Conservation (phyloP, 169 alveolate genomes). For the Eimeria maxima region DNA sequence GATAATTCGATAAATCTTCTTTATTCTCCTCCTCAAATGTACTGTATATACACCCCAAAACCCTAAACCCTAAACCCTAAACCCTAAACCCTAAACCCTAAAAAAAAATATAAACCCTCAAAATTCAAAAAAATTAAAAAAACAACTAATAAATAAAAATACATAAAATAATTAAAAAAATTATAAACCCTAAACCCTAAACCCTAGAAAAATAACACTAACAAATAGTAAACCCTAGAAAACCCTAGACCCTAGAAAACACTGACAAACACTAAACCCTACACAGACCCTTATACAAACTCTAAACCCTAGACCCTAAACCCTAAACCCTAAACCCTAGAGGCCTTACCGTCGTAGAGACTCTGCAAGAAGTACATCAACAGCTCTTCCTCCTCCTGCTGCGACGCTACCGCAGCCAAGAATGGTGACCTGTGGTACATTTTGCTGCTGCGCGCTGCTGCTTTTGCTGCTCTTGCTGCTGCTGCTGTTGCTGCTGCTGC, state of each 20-base stretch:
- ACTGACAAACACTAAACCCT: neutral
- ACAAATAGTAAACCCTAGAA: neutral
- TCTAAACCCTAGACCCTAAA: neutral
- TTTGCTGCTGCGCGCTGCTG: neutral
- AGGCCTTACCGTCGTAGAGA: neutral
- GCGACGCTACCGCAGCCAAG: conserved; percentile 49
- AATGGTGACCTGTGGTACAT: conserved; percentile 37
- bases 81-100: conserved; percentile 39
- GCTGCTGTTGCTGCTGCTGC: conserved; percentile 40
- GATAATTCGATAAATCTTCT: neutral
- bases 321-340: neutral
- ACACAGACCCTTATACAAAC: neutral
- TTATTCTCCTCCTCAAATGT: conserved; percentile 6
- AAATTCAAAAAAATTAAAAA: too few relatives aligned
- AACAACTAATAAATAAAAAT: too few relatives aligned
- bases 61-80: conserved; percentile 49
- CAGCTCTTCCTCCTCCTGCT: conserved; percentile 29
- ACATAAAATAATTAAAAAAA: too few relatives aligned
- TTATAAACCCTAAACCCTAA: neutral
- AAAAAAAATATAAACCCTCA: neutral
- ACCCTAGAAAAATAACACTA: neutral
- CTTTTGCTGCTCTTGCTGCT: conserved; percentile 52
- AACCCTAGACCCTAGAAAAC: neutral
- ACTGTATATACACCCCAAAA: conserved; percentile 20
- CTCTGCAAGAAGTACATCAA: neutral